A percentile compares a stretch with the other conserved stretches of the same genome.
Evolutionary conservation across 164 flowering plant species (phyloP).

Genomic region (Tetracentron sinense): DNA sequence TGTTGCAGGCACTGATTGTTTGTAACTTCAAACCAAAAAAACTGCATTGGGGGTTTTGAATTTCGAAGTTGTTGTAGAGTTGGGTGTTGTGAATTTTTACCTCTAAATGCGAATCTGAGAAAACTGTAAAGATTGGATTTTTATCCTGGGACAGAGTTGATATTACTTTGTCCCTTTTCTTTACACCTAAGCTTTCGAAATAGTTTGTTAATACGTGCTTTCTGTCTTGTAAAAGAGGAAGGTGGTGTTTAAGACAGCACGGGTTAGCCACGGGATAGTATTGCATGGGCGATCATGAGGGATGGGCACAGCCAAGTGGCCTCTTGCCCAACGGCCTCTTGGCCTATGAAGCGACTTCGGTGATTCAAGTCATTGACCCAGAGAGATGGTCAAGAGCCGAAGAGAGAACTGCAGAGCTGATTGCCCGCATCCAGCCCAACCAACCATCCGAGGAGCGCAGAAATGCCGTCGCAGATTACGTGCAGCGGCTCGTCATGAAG

Average conservation of each 20-base stretch:
- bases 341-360: constrained; percentile 54
- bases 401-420: constrained; percentile 88
- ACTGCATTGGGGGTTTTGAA: not conserved
- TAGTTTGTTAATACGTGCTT: not conserved
- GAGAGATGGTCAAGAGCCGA: constrained; percentile 86
- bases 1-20: too few species aligned
- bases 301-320: constrained; percentile 78
- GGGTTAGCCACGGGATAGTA: constrained; percentile 12
- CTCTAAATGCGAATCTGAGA: not conserved
- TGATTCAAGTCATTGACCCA: constrained; percentile 51
- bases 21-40: too few species aligned
- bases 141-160: not conserved
- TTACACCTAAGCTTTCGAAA: not conserved
- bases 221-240: constrained; percentile 5
- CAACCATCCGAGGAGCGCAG: constrained; percentile 74
- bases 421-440: constrained; percentile 90
- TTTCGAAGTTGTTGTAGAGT: not conserved
- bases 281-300: constrained; percentile 90
- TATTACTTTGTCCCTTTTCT: not conserved
- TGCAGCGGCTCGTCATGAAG: constrained; percentile 69
- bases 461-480: constrained; percentile 90
- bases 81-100: not conserved
- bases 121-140: not conserved
- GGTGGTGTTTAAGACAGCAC: constrained; percentile 9
- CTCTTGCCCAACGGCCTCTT: constrained; percentile 79